Conservation (phyloP, 345 rosid species). For the Syzygium oleosum region DNA sequence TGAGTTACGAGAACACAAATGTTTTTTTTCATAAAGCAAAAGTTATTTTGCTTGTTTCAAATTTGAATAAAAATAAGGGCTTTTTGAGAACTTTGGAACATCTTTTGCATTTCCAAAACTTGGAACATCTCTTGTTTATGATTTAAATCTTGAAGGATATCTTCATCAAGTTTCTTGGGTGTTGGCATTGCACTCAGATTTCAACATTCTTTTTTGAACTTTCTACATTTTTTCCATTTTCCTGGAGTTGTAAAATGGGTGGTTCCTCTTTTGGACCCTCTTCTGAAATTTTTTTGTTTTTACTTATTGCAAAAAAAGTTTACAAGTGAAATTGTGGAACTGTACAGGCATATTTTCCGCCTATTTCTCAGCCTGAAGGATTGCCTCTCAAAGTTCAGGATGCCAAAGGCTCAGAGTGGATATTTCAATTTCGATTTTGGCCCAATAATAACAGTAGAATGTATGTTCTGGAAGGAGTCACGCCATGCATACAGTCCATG, state of each 20-base stretch:
- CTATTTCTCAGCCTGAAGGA: constrained; percentile 77
- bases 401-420: constrained; percentile 91
- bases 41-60: neutral
- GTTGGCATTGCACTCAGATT: neutral
- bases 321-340: neutral
- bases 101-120: neutral
- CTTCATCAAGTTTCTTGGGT: neutral
- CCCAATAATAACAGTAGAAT: constrained; percentile 86
- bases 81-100: neutral
- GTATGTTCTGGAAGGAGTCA: constrained; percentile 93
- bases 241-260: neutral
- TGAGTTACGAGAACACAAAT: neutral
- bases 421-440: constrained; percentile 95
- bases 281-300: neutral
- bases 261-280: neutral
- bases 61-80: neutral
- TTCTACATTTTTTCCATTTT: neutral
- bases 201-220: neutral
- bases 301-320: neutral
- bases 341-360: constrained; percentile 80
- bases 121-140: neutral
- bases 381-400: constrained; percentile 91
- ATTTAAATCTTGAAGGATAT: neutral
- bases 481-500: constrained; percentile 91
- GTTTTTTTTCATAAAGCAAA: neutral